Conservation (phyloP, 2,329 filamentous ascomycete species). For the Xylariaceae sp. region DNA sequence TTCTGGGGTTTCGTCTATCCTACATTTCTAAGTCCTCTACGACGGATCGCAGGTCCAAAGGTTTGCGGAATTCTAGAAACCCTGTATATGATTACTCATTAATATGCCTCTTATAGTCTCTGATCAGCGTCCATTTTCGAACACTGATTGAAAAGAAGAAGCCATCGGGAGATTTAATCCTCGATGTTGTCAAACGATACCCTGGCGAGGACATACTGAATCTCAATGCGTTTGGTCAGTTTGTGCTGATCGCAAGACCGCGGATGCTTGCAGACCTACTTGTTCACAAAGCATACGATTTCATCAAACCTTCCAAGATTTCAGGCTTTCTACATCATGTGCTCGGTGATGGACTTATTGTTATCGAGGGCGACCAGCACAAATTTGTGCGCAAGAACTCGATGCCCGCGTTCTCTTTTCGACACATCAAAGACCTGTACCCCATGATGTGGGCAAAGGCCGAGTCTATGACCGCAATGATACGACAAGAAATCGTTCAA, state of each 20-base stretch:
- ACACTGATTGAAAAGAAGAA: slow-evolving; percentile 13
- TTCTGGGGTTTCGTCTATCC: slow-evolving; percentile 23
- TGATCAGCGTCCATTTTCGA: slow-evolving; percentile 18
- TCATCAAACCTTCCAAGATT: slow-evolving; percentile 47
- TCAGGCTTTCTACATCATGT: slow-evolving; percentile 49
- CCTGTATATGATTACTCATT: not conserved
- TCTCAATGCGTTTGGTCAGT: slow-evolving; percentile 16
- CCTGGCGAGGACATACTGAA: slow-evolving; percentile 23
- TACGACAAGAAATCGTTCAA: slow-evolving; percentile 41
- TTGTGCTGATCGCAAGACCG: slow-evolving; percentile 27
- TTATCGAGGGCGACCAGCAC: slow-evolving; percentile 68
- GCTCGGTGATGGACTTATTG: slow-evolving; percentile 58
- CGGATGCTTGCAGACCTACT: slow-evolving; percentile 49
- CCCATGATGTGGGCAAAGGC: slow-evolving; percentile 66
- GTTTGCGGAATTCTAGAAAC: slow-evolving; percentile 11
- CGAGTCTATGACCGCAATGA: slow-evolving; percentile 31
- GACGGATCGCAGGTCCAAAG: slow-evolving; percentile 21
- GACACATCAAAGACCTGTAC: slow-evolving; percentile 68
- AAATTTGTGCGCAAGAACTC: slow-evolving; percentile 67
- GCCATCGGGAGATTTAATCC: slow-evolving; percentile 19
- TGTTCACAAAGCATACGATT: slow-evolving; percentile 51
- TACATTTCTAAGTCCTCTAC: slow-evolving; percentile 22
- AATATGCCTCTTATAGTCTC: slow-evolving; percentile 1
- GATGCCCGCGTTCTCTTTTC: slow-evolving; percentile 64
- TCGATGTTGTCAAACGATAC: slow-evolving; percentile 21